Base-by-base conservation (phyloP, 2,329 filamentous ascomycete species). In the Fusarium sp. region DNA sequence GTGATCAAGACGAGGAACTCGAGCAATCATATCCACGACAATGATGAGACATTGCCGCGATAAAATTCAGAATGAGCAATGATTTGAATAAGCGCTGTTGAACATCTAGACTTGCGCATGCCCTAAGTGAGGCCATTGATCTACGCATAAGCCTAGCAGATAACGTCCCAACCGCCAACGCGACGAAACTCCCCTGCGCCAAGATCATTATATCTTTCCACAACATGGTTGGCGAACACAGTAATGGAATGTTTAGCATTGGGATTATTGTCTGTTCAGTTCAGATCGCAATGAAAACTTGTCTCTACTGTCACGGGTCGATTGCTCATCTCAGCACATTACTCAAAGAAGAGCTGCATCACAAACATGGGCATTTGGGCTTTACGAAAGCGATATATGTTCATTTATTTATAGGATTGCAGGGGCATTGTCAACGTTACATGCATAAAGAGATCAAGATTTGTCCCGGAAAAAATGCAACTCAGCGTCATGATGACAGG, bases 1-100 rank as follows among this genome's bases (percentile, higher is more conserved):
- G 9, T 33, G 30, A 50, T 50, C 16, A 7, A 9, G 48, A 15
- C n/a, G 24, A 51, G 48, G n/a, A 10, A 26, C 31, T 51, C 6
- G 10, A 24, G 6, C 6, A 6, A 20, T 15, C n/a, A 22, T 1
- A 3, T 20, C 12, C 0, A 22, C 6, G 13, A 4, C 6, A 22
- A 20, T 4, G 14, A n/a, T 31, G 11, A 10, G 3, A 8, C 16
- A 6, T 16, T 12, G 20, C 8, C 3, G 10, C 7, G 7, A 22
- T 16, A 16, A 7, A 18, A 16, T 16, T 22, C 0, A 0, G 0
- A 20, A 7, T 36, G 18, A 15, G 1, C 0, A 18, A 6, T n/a
- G 18, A 4, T 16, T 26, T 0, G 0, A 3, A 35, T 22, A 6
- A 35, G 18, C 1, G 6, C 2, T 51, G 3, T 24, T 30, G 22